phyloP scores from a whole-genome alignment of 2,329 filamentous ascomycete species.

The Alternaria atra region DNA sequence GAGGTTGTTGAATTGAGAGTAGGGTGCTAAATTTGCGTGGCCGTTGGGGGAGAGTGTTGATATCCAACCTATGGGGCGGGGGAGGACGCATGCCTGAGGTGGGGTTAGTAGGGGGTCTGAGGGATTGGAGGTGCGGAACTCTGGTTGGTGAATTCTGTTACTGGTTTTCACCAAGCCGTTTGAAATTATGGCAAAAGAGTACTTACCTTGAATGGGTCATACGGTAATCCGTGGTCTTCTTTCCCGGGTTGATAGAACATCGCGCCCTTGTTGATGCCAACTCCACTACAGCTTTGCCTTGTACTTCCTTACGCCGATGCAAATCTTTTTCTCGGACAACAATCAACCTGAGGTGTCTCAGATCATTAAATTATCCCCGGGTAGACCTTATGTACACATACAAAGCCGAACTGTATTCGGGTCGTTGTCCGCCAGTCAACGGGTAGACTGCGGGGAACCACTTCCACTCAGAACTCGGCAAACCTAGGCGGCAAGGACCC shows the following conservation, averaged over 20 bases:
- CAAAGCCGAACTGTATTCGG: neutral
- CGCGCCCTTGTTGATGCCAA: neutral
- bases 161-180: no score
- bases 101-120: neutral
- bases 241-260: slow-evolving; percentile 66
- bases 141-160: neutral
- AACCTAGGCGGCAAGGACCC: neutral
- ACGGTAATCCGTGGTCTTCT: slow-evolving; percentile 61
- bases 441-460: slow-evolving; percentile 14
- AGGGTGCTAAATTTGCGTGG: slow-evolving; percentile 66
- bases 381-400: neutral
- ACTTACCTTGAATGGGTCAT: slow-evolving; percentile 65
- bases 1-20: slow-evolving; percentile 70
- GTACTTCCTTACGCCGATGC: no score
- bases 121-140: neutral
- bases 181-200: neutral
- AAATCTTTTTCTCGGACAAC: no score
- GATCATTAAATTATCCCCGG: neutral
- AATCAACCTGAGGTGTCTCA: neutral
- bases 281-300: no score
- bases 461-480: neutral
- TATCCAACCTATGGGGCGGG: slow-evolving; percentile 71
- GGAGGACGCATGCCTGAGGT: slow-evolving; percentile 64
- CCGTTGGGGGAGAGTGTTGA: slow-evolving; percentile 61
- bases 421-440: neutral